These are phyloP conservation scores for Tulasnella calospora DNA, from an alignment of 768 basidiomycete genomes.

Conservation along the genomic window DNA sequence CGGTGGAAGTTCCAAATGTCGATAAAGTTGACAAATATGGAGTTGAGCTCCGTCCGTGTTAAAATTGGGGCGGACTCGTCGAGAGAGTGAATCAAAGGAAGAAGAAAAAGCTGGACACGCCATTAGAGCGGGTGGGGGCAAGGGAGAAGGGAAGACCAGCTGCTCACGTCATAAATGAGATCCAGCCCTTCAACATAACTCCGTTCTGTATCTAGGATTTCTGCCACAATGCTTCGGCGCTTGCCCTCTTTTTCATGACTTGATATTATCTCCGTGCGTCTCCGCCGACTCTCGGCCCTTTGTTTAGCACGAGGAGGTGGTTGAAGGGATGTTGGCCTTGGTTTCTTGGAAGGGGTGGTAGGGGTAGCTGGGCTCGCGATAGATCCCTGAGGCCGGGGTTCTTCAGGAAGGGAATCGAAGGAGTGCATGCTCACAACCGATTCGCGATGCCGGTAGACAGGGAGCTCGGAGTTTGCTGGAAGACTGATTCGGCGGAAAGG, in stretches of 20 bases:
- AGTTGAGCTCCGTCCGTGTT: conserved; percentile 59
- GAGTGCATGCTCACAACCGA: conserved; percentile 69
- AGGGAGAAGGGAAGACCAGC: not conserved
- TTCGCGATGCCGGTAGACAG: conserved; percentile 43
- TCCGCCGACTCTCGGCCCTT: conserved; percentile 43
- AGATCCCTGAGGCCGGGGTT: conserved; percentile 33
- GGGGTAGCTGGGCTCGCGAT: conserved; percentile 32
- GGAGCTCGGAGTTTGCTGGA: conserved; percentile 38
- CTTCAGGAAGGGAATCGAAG: conserved; percentile 65
- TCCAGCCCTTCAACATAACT: conserved; percentile 78
- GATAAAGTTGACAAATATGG: conserved; percentile 81
- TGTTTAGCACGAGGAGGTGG: conserved; percentile 33
- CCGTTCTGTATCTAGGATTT: conserved; percentile 77
- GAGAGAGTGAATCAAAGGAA: conserved; percentile 70
- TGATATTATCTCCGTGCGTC: conserved; percentile 39
- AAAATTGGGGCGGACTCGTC: conserved; percentile 66
- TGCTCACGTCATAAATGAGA: conserved; percentile 68
- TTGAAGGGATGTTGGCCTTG: conserved; percentile 27
- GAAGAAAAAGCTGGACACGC: conserved; percentile 63
- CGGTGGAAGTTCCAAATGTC: conserved; percentile 88
- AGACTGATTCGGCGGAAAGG: conserved; percentile 48
- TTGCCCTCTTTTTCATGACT: conserved; percentile 53
- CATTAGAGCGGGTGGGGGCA: conserved; percentile 23
- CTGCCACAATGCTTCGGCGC: conserved; percentile 64
- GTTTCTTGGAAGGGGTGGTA: conserved; percentile 38